Evolutionary conservation across 1,284 basidiomycete genomes (phyloP).

Genomic region (Microbotryum intermedium): DNA sequence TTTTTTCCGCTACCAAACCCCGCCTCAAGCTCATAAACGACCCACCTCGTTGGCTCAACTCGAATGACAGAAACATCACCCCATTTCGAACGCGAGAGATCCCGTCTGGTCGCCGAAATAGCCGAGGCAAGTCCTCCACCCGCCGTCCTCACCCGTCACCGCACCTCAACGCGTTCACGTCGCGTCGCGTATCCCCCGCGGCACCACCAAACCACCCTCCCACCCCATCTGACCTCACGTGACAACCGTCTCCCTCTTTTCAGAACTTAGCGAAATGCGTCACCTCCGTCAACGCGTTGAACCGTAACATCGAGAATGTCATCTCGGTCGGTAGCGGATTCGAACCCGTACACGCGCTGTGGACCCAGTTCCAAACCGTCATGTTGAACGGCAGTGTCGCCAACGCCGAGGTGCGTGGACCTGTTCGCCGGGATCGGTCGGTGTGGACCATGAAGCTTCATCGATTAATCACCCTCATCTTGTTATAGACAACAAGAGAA

Average conservation of each 20-base stretch:
- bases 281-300: constrained; percentile 21
- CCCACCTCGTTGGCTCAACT: constrained; percentile 1
- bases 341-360: constrained; percentile 19
- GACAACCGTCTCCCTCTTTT: neutral
- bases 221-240: neutral
- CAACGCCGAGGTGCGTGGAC: neutral
- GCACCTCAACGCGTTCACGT: neutral
- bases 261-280: constrained; percentile 24
- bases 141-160: neutral
- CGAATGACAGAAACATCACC: neutral
- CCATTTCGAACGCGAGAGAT: constrained; percentile 23
- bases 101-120: constrained; percentile 23
- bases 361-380: constrained; percentile 23
- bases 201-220: too few relatives aligned
- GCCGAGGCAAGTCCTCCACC: constrained; percentile 17
- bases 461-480: too few relatives aligned
- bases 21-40: too few relatives aligned
- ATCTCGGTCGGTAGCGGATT: constrained; percentile 18
- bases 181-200: neutral
- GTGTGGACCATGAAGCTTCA: too few relatives aligned
- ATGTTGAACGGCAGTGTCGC: constrained; percentile 6
- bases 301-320: constrained; percentile 29
- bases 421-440: neutral
- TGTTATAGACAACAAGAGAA: neutral
- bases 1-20: too few relatives aligned